Conservation (phyloP, 108 stramenopile species). For the Cylindrotheca fusiformis region DNA sequence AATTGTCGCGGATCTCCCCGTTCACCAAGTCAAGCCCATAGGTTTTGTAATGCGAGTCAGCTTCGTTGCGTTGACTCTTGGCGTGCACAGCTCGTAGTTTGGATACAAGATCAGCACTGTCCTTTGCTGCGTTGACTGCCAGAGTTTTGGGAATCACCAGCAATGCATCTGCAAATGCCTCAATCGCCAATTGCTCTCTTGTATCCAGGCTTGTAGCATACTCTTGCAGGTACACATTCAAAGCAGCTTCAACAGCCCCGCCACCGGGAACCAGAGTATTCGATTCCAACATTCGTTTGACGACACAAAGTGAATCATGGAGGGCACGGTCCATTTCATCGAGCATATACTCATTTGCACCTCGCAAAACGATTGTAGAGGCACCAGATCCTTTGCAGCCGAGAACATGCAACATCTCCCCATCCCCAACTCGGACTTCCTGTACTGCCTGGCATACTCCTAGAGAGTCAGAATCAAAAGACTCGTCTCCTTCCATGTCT, state of each 20-base stretch:
- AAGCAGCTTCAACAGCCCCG: conserved; percentile 96
- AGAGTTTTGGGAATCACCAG: conserved; percentile 98
- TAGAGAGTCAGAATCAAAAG: conserved; percentile 88
- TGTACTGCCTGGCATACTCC: conserved; percentile 89
- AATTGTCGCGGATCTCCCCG: conserved; percentile 89
- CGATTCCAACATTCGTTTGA: conserved; percentile 98
- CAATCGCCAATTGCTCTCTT: conserved; percentile 97
- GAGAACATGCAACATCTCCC: conserved; percentile 96
- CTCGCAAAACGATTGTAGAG: conserved; percentile 96
- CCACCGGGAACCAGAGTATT: conserved; percentile 97
- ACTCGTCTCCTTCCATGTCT: conserved; percentile 98
- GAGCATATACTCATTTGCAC: conserved; percentile 99
- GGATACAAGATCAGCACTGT: conserved; percentile 97
- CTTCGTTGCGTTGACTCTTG: conserved; percentile 52
- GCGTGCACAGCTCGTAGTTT: conserved; percentile 93
- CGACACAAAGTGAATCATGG: conserved; percentile 96
- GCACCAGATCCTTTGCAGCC: conserved; percentile 86
- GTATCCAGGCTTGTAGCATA: conserved; percentile 92
- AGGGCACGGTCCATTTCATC: conserved; percentile 99
- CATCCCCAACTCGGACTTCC: conserved; percentile 97
- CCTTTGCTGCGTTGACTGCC: conserved; percentile 98
- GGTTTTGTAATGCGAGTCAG: conserved; percentile 57
- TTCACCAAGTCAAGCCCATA: conserved; percentile 90
- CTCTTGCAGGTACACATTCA: conserved; percentile 92
- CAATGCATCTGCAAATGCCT: conserved; percentile 97